Evolutionary conservation across 345 rosid genomes (phyloP).

Genomic region (Populus tremula): DNA sequence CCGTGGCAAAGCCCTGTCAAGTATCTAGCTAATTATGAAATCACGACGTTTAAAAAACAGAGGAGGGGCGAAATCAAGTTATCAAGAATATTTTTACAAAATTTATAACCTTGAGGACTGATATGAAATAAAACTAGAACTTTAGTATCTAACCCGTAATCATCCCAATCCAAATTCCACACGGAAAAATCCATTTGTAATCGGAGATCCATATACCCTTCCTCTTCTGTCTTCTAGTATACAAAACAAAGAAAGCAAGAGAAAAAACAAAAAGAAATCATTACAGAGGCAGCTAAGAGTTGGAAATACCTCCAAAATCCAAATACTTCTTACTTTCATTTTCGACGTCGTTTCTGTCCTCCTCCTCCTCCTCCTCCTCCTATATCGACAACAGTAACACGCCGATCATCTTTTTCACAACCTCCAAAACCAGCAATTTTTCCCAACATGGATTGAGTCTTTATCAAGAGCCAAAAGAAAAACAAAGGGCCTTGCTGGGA

Average conservation of each 20-base stretch:
- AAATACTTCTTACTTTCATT: neutral
- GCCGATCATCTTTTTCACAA: neutral
- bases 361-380: neutral
- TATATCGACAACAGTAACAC: neutral
- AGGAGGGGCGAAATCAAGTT: neutral
- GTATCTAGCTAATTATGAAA: no score
- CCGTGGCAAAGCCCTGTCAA: no score
- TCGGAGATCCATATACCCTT: neutral
- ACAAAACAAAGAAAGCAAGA: no score
- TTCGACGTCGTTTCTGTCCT: neutral
- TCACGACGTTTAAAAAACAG: no score
- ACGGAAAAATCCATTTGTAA: neutral
- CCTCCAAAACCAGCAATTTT: neutral
- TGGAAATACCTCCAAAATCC: neutral
- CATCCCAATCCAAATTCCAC: neutral
- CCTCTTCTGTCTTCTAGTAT: no score
- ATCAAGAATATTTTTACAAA: neutral
- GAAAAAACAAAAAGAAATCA: neutral
- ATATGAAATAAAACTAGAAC: neutral
- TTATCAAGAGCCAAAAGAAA: neutral
- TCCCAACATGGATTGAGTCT: neutral
- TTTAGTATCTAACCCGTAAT: neutral
- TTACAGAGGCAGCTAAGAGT: neutral
- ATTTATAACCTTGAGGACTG: neutral
- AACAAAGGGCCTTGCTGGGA: conserved; percentile 5